Conservation (phyloP, 2,329 filamentous ascomycete genomes). For the Trichoderma citrinoviride region DNA sequence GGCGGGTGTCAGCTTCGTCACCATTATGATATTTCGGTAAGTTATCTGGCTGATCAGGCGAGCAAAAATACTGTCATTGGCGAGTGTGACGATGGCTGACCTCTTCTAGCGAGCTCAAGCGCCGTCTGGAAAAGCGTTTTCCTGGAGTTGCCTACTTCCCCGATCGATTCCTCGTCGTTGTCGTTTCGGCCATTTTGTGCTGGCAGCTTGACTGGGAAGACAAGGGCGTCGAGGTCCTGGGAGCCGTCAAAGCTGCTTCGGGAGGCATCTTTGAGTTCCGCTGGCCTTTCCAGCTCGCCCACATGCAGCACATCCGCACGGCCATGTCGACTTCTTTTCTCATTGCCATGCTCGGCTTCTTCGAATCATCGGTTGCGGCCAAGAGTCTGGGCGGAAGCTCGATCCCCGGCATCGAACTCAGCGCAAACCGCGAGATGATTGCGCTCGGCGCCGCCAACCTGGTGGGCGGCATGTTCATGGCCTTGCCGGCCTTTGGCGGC, state of each 20-base stretch:
- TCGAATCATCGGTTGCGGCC: conserved; percentile 93
- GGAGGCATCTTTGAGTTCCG: conserved; percentile 75
- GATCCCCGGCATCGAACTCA: conserved; percentile 77
- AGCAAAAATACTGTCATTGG: neutral
- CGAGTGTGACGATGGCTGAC: conserved; percentile 16
- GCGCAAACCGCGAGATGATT: conserved; percentile 89
- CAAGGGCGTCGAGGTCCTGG: conserved; percentile 78
- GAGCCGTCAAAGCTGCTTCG: conserved; percentile 70
- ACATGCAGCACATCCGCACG: conserved; percentile 79
- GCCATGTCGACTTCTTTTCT: conserved; percentile 89
- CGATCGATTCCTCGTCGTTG: conserved; percentile 86
- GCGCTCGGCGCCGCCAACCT: conserved; percentile 88
- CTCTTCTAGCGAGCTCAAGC: conserved; percentile 68
- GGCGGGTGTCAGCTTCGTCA: conserved; percentile 72
- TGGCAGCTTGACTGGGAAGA: conserved; percentile 75
- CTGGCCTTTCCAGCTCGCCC: conserved; percentile 75
- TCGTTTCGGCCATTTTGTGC: conserved; percentile 76
- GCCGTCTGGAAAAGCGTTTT: conserved; percentile 72
- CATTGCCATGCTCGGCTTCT: conserved; percentile 95
- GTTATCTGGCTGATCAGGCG: conserved; percentile 27
- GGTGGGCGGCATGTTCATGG: conserved; percentile 88
- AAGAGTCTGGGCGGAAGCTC: conserved; percentile 73
- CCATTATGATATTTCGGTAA: conserved; percentile 88
- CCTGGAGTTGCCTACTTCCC: conserved; percentile 83
- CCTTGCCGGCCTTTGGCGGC: conserved; percentile 89